Evolutionary conservation across 2,329 filamentous ascomycete species (phyloP).

Genomic region (Macroventuria anomochaeta): DNA sequence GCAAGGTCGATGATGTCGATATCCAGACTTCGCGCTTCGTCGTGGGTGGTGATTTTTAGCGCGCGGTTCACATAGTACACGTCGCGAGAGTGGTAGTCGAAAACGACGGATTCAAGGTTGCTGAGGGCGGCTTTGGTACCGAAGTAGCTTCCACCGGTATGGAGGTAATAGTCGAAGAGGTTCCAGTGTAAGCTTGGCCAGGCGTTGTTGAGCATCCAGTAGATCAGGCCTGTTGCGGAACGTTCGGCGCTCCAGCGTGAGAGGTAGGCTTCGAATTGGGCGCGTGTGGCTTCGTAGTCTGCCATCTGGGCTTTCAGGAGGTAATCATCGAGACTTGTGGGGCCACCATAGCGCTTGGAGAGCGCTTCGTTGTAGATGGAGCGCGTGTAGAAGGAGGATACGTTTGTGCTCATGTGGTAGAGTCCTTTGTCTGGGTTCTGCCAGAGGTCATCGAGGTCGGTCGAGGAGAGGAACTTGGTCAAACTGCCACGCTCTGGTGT

Average conservation of each 20-base stretch:
- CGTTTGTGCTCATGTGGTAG: constrained; percentile 66
- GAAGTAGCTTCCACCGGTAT: constrained; percentile 64
- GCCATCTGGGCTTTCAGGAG: constrained; percentile 65
- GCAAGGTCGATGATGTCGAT: constrained; percentile 59
- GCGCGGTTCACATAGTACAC: constrained; percentile 64
- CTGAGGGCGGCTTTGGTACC: constrained; percentile 59
- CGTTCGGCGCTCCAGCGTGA: constrained; percentile 58
- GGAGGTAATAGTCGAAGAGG: constrained; percentile 68
- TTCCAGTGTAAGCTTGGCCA: constrained; percentile 72
- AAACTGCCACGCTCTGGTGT: constrained; percentile 65
- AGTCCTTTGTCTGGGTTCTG: constrained; percentile 58
- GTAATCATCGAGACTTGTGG: constrained; percentile 63
- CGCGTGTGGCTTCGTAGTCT: constrained; percentile 69
- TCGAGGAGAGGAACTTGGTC: constrained; percentile 58
- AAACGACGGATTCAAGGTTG: constrained; percentile 61
- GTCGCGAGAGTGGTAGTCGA: constrained; percentile 57
- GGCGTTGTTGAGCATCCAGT: constrained; percentile 72
- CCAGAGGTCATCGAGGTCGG: constrained; percentile 65
- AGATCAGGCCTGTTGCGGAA: constrained; percentile 66
- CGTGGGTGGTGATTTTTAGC: not conserved
- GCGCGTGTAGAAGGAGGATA: constrained; percentile 63
- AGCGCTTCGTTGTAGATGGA: constrained; percentile 65
- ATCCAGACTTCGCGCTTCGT: constrained; percentile 49
- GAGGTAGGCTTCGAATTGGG: constrained; percentile 65
- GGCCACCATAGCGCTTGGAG: constrained; percentile 59